Evolutionary conservation across 2,329 filamentous ascomycete species (phyloP).

Genomic region (Aspergillus amoenus): DNA sequence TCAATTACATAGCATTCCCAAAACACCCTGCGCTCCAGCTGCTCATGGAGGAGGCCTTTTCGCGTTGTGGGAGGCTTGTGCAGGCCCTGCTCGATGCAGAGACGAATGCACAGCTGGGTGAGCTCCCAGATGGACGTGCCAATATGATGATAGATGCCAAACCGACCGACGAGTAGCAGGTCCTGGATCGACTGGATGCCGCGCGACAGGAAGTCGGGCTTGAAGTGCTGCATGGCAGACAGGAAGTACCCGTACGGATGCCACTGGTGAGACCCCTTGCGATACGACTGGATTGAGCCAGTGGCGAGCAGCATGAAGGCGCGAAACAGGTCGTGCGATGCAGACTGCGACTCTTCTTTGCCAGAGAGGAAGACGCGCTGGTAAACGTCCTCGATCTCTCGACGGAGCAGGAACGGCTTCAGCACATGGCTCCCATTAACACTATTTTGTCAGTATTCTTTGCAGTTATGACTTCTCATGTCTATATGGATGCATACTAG

Average conservation of each 20-base stretch:
- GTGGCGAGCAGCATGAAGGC: conserved; percentile 42
- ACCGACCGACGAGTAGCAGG: conserved; percentile 41
- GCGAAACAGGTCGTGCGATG: conserved; percentile 34
- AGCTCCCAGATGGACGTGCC: conserved; percentile 45
- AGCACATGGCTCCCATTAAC: conserved; percentile 21
- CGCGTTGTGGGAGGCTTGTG: conserved; percentile 20
- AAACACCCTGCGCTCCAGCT: conserved; percentile 43
- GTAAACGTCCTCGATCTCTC: conserved; percentile 22
- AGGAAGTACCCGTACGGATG: conserved; percentile 45
- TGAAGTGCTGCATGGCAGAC: conserved; percentile 36
- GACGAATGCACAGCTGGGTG: conserved; percentile 40
- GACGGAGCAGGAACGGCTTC: conserved; percentile 28
- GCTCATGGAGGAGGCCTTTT: conserved; percentile 30
- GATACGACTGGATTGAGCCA: conserved; percentile 35
- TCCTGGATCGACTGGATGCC: conserved; percentile 41
- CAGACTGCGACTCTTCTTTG: neutral
- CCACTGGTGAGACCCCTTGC: conserved; percentile 28
- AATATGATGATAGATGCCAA: conserved; percentile 47
- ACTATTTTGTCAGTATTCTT: neutral
- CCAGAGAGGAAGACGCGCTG: conserved; percentile 16
- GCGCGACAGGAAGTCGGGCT: conserved; percentile 30
- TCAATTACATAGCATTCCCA: conserved; percentile 50
- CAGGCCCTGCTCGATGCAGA: conserved; percentile 42
- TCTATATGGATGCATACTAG: conserved; percentile 14
- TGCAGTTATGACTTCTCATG: too few species aligned